Evolutionary conservation across 805 yeast genomes (phyloP), one percentile per base, ranked within the genome.

Genomic region (Wilhelminamyces savonicus): DNA sequence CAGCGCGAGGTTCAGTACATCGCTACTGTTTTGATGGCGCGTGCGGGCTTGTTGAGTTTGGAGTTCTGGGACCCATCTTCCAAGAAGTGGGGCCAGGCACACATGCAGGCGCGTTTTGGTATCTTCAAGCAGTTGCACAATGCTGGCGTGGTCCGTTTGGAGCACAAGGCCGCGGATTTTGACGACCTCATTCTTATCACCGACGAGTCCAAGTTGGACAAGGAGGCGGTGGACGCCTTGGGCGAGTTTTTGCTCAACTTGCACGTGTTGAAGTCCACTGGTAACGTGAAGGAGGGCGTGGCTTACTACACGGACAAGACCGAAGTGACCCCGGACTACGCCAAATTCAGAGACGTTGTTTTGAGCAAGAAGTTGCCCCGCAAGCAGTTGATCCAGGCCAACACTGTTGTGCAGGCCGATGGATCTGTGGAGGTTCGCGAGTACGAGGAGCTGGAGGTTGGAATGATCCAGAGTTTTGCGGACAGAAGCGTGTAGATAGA

Each of bases 71-170:
- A 86, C 54, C 95, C 95, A 23, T 57, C 58, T 26, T 70, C 84
- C 17, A 62, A 66, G 35, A 85, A 84, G 58, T 86, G 95, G 95
- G 95, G 95, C 18, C 96, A 86, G 61, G 78, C 96, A 10, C 96
- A 86, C 54, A 84, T 85, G 86, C 94, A 85, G 61, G 95, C 95
- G 3, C 69, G 96, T 55, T 86, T 71, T 58, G 84, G 92, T 19
- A 85, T 86, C 43, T 68, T 83, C 69, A 83, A 82, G 60, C 71
- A 79, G 10, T 77, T 83, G 50, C 58, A 82, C 45, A 68, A 76
- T 31, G 79, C 86, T 1, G 78, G 82, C 17, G 78, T 85, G 23
- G 77, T 77, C 16, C 59, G 62, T 28, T 57, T 86, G 29, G 67
- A 66, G 21, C 62, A 67, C 44, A 62, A 69, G 36, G 56, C 56